Evolutionary conservation across 352 stramenopile species (phyloP), one percentile per base, ranked within the genome.

Genomic region (Lagenidium giganteum): DNA sequence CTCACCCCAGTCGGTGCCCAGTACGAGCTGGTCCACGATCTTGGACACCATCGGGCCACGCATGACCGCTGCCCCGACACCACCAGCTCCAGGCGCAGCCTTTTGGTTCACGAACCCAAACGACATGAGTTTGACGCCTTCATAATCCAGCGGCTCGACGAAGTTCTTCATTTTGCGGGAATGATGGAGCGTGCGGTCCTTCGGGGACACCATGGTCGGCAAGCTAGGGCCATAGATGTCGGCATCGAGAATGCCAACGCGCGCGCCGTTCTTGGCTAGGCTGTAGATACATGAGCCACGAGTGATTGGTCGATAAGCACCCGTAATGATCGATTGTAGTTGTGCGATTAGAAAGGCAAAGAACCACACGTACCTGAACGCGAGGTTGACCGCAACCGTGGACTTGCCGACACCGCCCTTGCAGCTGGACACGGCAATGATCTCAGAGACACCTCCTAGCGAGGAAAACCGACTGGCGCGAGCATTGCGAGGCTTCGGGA

Each of bases 361-460:
- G n/a, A n/a, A n/a, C n/a, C n/a, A n/a, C n/a, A n/a, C n/a, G n/a
- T n/a, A n/a, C n/a, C n/a, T n/a, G 54, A 95, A 98, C 3, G 96
- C 96, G 6, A 99, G 68, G 59, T 99, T 99, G 9, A 98, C 94
- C 14, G 95, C 80, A 14, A 97, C 97, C 0, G 95, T 99, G 8
- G 86, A 98, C 58, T 99, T 99, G 28, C 96, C 96, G 4, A 99
- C 96, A 21, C 96, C 96, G 22, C 96, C 96, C 61, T 97, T 97
- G 67, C 88, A 95, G 55, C 83, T 96, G 14, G 71, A 88, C 16
- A 93, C 80, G 8, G 78, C 80, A 35, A 93, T 83, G 40, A 93
- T 83, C 31, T 93, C 77, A 26, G 69, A 68, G 17, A 93, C 76
- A 28, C 87, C 75, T 27, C 67, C 73, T 29, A 83, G 54, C 25